These are phyloP conservation scores for Meyerozyma sp. DNA, from an alignment of 1,139 yeast species.

Conservation along the genomic window DNA sequence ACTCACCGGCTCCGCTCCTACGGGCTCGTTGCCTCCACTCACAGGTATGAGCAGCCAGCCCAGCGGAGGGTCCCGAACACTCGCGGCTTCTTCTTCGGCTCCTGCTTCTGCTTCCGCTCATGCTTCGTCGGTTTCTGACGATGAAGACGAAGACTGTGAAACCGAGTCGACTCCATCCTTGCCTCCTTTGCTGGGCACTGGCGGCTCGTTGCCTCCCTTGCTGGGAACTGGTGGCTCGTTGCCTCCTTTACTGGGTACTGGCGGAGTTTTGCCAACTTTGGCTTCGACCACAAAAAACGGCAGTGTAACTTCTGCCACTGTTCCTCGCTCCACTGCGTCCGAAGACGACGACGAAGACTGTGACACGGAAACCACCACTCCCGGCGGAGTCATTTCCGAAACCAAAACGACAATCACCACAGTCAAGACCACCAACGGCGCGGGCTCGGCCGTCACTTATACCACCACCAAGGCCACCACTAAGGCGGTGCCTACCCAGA, in stretches of 20 bases:
- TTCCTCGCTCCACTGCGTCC: neutral
- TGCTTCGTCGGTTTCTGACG: neutral
- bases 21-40: neutral
- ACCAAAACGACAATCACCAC: neutral
- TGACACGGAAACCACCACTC: neutral
- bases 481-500: neutral
- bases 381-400: neutral
- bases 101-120: neutral
- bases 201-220: neutral
- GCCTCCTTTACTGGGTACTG: neutral
- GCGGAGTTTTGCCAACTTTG: neutral
- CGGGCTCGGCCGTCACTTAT: neutral
- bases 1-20: no score
- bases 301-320: neutral
- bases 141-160: neutral
- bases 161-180: neutral
- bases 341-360: neutral
- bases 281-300: neutral
- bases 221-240: neutral
- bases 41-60: no score
- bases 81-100: neutral
- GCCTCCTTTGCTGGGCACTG: neutral
- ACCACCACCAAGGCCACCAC: conserved; percentile 1
- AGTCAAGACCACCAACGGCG: neutral
- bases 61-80: no score